Evolutionary conservation across 768 basidiomycete species (phyloP).

Genomic region (Suillus hirtellus): DNA sequence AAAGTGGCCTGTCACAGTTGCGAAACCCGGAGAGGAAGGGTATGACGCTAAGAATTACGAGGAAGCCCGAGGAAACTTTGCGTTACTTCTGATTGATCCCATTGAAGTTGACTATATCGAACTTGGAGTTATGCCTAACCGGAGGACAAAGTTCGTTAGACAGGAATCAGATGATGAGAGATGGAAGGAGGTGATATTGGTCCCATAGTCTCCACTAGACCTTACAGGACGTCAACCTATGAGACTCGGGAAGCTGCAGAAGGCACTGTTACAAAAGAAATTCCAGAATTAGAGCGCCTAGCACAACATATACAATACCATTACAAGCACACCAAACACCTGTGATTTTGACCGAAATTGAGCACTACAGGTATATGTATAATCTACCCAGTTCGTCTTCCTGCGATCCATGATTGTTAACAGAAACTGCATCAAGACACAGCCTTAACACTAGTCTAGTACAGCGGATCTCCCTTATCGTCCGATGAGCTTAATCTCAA

Average conservation of each 20-base stretch:
- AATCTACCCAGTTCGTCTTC: neutral
- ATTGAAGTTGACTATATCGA: conserved; percentile 68
- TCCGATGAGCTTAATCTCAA: conserved; percentile 48
- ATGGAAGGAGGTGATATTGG: conserved; percentile 65
- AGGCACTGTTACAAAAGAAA: neutral
- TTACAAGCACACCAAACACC: neutral
- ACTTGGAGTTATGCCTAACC: conserved; percentile 55
- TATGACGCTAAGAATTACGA: conserved; percentile 49
- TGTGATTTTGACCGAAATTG: neutral
- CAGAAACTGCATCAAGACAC: no score
- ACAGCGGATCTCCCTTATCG: conserved; percentile 22
- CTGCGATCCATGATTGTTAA: neutral
- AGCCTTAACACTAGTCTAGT: neutral
- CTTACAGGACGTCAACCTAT: neutral
- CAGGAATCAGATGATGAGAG: conserved; percentile 35
- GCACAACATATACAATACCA: neutral
- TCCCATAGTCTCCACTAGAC: conserved; percentile 44
- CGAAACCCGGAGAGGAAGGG: conserved; percentile 47
- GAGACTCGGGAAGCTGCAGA: neutral
- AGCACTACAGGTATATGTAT: neutral
- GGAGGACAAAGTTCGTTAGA: conserved; percentile 55
- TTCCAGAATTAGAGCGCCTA: neutral
- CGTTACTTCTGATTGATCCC: conserved; percentile 72
- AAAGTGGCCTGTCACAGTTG: conserved; percentile 59
- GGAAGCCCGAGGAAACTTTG: conserved; percentile 64